Evolutionary conservation across 106 monocot species (phyloP), one percentile per base, ranked within the genome.

Genomic region (Xerophyta viscosa): DNA sequence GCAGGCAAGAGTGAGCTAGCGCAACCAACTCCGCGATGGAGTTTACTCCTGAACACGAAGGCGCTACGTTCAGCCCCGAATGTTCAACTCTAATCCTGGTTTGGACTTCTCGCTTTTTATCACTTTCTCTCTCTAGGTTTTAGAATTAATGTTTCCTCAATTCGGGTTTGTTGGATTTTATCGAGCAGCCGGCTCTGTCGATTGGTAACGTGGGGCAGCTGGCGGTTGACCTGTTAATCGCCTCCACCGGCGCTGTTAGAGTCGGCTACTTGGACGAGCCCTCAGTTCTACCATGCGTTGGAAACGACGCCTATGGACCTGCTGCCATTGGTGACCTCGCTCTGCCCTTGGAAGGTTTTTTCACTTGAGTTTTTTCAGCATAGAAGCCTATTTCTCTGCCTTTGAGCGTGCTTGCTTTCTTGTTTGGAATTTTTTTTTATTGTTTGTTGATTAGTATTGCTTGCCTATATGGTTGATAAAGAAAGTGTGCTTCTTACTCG

Each of bases 191-290:
- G 22, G 83, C 71, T 11, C 50, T 99, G 13, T 86, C 98, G 68
- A 86, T 99, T 58, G 98, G 98, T 20, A 99, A 99, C 66, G 98
- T 99, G 18, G 81, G 90, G 25, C 98, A 99, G 65, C 51, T 90
- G 27, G 74, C 98, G n/a, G 57, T 86, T 21, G 98, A 99, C 54
- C 77, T 99, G 4, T 33, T 99, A 58, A 66, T 90, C 19, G 62
- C 98, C 3, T 80, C 98, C 13, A 52, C 44, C 1, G 42, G 64
- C 37, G 82, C 98, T 24, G 64, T 41, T 31, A 68, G 71, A 64
- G 83, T 86, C 25, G 98, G 69, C 7, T 90, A 61, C 37, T 53
- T 99, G 67, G 98, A 99, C 57, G 90, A 90, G 52, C 82, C 98
- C 0, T 79, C 74, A 2, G 62, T 99, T 43, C 82, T 99, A 24